phyloP scores from a whole-genome alignment of 768 basidiomycete genomes.

The Exsudoporus frostii region DNA sequence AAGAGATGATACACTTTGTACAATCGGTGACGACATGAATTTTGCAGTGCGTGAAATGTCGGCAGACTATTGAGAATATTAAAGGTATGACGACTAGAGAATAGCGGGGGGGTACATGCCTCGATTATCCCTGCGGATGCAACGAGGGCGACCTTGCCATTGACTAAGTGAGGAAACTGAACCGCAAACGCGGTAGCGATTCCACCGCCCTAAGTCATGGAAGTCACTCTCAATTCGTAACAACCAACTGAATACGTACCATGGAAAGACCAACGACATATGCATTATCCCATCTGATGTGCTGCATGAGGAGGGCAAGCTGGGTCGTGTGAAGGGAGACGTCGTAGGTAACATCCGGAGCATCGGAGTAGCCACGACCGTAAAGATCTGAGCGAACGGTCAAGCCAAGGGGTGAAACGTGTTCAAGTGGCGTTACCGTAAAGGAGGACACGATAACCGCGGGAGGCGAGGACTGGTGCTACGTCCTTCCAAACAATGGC shows the following conservation, averaged over 20 bases:
- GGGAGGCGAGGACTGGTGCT: conserved; percentile 57
- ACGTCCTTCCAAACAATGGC: conserved; percentile 77
- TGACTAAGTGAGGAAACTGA: conserved; percentile 69
- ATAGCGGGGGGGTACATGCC: conserved; percentile 32
- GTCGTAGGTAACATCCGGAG: conserved; percentile 68
- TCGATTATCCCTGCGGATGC: conserved; percentile 70
- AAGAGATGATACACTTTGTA: conserved; percentile 65
- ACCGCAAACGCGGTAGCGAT: conserved; percentile 69
- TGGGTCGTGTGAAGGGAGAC: conserved; percentile 65
- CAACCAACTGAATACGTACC: conserved; percentile 36
- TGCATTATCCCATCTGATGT: conserved; percentile 68
- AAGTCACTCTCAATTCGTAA: conserved; percentile 7
- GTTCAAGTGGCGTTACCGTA: conserved; percentile 49
- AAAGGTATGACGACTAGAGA: neutral
- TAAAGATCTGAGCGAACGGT: conserved; percentile 57
- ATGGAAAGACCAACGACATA: conserved; percentile 72
- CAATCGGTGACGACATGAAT: conserved; percentile 73
- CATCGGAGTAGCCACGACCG: conserved; percentile 81
- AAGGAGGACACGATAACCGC: conserved; percentile 69
- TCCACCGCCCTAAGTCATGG: conserved; percentile 60
- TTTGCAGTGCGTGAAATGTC: conserved; percentile 74
- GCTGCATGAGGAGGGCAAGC: conserved; percentile 80
- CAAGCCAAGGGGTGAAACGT: neutral
- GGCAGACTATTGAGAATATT: conserved; percentile 38
- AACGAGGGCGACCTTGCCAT: conserved; percentile 61